Percentiles rank a stretch among this genome's conserved stretches.
phyloP scores from a whole-genome alignment of 352 stramenopile genomes.

The Saprolegnia parasitica region DNA sequence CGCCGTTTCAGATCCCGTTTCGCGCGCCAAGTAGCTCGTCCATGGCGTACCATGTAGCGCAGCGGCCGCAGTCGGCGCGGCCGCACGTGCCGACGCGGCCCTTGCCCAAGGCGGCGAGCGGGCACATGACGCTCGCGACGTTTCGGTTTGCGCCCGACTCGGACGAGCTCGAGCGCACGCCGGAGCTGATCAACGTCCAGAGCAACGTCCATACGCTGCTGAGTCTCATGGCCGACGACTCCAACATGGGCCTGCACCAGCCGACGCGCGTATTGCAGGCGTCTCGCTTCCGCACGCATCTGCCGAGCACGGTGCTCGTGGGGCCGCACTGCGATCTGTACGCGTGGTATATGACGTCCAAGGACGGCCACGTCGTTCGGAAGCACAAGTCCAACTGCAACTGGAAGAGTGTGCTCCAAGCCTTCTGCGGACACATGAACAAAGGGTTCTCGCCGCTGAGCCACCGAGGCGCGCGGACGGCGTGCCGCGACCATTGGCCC shows the following conservation, averaged over 20 bases:
- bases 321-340: constrained; percentile 11
- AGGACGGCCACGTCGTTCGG: constrained; percentile 24
- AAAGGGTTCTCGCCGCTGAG: neutral
- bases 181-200: constrained; percentile 15
- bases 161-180: neutral
- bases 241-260: neutral
- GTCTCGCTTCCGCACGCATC: constrained; percentile 21
- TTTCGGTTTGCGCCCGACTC: constrained; percentile 16
- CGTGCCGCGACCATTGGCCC: constrained; percentile 11
- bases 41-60: constrained; percentile 7
- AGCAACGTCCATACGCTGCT: constrained; percentile 11
- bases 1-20: no score
- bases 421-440: constrained; percentile 12
- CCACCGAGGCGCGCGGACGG: neutral
- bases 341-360: constrained; percentile 25
- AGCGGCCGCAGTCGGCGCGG: constrained; percentile 24
- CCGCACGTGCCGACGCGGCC: constrained; percentile 9
- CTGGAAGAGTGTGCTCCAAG: constrained; percentile 18
- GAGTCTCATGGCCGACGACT: constrained; percentile 22
- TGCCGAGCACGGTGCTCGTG: constrained; percentile 23
- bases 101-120: neutral
- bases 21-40: neutral
- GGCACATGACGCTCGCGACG: constrained; percentile 22
- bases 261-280: constrained; percentile 4
- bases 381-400: constrained; percentile 24